These are phyloP conservation scores for Hemileia vastatrix DNA, from an alignment of 1,284 basidiomycete genomes.

Conservation along the genomic window DNA sequence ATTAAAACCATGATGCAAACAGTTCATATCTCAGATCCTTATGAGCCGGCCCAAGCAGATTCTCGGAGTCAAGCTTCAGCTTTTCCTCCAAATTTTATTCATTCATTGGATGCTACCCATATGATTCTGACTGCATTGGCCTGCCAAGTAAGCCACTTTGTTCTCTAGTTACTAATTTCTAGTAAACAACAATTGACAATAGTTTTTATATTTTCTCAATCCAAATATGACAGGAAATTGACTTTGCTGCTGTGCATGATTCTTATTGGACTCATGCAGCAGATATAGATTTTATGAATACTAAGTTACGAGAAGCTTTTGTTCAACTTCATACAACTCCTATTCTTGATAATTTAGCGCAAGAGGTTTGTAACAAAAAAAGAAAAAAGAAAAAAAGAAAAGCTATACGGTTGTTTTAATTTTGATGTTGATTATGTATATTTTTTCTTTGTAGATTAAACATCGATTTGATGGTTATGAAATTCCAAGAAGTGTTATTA, in stretches of 20 bases:
- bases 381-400: not conserved
- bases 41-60: conserved; percentile 68
- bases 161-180: not conserved
- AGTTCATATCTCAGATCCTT: conserved; percentile 87
- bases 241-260: conserved; percentile 94
- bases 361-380: conserved; percentile 43
- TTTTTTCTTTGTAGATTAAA: not conserved
- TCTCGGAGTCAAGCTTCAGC: conserved; percentile 81
- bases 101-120: conserved; percentile 94
- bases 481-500: conserved; percentile 14
- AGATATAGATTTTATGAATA: conserved; percentile 79
- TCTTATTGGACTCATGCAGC: conserved; percentile 98
- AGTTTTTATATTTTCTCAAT: not conserved
- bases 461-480: conserved; percentile 14
- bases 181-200: not conserved
- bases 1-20: conserved; percentile 76
- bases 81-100: conserved; percentile 98
- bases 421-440: not conserved
- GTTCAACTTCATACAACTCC: conserved; percentile 82
- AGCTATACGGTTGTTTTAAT: not conserved
- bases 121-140: conserved; percentile 97
- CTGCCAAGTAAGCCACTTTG: conserved; percentile 55
- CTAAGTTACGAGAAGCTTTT: conserved; percentile 83
- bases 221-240: conserved; percentile 56
- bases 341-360: conserved; percentile 55